phyloP scores from a whole-genome alignment of 2,329 filamentous ascomycete species.

The Daldinia sp. region DNA sequence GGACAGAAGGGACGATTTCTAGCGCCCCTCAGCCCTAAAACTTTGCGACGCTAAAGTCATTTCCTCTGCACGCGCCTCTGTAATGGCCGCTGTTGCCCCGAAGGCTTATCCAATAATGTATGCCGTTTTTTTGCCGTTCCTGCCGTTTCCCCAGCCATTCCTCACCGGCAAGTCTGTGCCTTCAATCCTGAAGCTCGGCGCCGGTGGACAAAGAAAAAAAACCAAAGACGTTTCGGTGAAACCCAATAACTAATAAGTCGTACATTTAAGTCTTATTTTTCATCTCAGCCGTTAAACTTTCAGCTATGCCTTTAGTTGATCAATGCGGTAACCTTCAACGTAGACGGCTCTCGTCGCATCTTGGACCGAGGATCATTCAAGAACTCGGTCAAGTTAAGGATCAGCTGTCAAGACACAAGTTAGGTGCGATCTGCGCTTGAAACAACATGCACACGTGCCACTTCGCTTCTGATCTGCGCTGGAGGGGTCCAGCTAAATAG shows the following conservation, averaged over 20 bases:
- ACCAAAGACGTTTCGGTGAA: background rate
- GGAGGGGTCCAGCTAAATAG: constrained; percentile 6
- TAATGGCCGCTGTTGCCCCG: constrained; percentile 11
- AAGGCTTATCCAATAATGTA: constrained; percentile 8
- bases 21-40: constrained; percentile 37
- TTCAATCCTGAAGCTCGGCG: constrained; percentile 1
- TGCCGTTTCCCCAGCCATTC: constrained; percentile 17
- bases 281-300: background rate
- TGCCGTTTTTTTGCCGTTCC: constrained; percentile 30
- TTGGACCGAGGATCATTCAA: constrained; percentile 29
- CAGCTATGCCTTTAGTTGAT: background rate
- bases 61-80: constrained; percentile 10
- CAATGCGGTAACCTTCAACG: background rate
- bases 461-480: constrained; percentile 6
- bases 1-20: constrained; percentile 16
- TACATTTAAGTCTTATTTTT: background rate
- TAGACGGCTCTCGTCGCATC: constrained; percentile 12
- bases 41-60: constrained; percentile 21
- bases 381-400: constrained; percentile 25
- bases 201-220: background rate
- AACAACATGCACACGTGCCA: constrained; percentile 32
- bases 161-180: background rate
- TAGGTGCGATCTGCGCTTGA: constrained; percentile 27
- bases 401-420: constrained; percentile 12
- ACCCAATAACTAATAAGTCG: too few species aligned